Base-by-base conservation (phyloP, 768 basidiomycete genomes). In the Leccinum longicurvipes region DNA sequence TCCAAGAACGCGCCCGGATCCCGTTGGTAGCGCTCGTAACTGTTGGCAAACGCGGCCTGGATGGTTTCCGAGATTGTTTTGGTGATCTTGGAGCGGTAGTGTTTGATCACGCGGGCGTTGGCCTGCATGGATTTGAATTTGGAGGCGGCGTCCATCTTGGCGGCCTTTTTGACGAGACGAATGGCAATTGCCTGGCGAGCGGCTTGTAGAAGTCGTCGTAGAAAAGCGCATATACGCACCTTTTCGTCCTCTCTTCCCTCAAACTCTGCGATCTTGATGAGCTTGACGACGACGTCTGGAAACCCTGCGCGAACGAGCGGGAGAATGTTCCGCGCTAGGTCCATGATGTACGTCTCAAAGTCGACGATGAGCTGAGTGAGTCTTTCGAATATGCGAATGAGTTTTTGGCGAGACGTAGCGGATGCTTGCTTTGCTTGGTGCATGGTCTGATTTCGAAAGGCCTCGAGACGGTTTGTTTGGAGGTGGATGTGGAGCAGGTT, bases 181-280 rank as follows among this genome's bases (percentile, higher is more conserved):
- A 98, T 91, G 34, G 91, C 95, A 29, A 97, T 86, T 7, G 96
- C 92, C 94, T 96, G 60, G 28, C 1, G 11, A 49, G 51, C 32
- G n/a, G 44, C 5, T n/a, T 7, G 3, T 7, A 11, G n/a, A n/a
- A n/a, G 21, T 45, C 25, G 8, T 8, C n/a, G 15, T 15, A 17
- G 8, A 44, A 29, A 17, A 3, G 11, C 8, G 11, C 32, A 31
- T 11, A 47, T 24, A n/a, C 69, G 45, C 62, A 89, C 94, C 81
- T 97, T 98, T 75, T 98, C 91, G 67, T 98, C 97, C 69, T 93
- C 92, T 66, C 80, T 83, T 4, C 90, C 93, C 70, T 99, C 97
- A 23, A 93, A 77, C 68, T 99, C 96, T 11, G 90, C 88, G 54
- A 99, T 89, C 75, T 98, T 99, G 67, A 94, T 74, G 53, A 98